Base-by-base conservation (phyloP, 2,329 filamentous ascomycete species). In the Calonectria ilicicola region DNA sequence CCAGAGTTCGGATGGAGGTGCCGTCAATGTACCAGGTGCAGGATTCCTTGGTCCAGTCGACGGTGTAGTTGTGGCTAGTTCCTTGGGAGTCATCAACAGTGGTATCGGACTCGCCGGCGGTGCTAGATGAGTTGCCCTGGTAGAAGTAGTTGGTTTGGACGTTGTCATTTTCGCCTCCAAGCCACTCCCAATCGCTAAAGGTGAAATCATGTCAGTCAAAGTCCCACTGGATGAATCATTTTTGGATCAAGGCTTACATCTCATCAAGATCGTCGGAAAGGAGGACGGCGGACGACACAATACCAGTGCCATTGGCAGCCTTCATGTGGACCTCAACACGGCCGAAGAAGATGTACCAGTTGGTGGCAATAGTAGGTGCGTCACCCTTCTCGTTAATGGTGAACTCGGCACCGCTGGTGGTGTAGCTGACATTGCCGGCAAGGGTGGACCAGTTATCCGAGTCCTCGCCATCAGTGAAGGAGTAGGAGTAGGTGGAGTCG, bases 131-230 rank as follows among this genome's bases (percentile, higher is more conserved):
- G 84, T 93, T 85, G 73, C 93, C 93, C 86, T 94, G 93, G 85
- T 91, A 90, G 84, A 93, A 94, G 86, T 95, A 97, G 86, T 97
- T 97, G 82, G 91, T 93, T 86, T 98, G 96, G 32, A 96, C 95
- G 82, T 96, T 88, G 38, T 87, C 84, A 76, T 88, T 85, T 80
- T 94, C 90, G 68, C 91, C 92, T 72, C 96, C 96, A 68, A 98
- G 89, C 93, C 94, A 95, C 81, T 96, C 94, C 91, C 93, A 95
- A 81, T 96, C 94, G 73, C 70, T 75, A 9, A 3, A 40, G 17
- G 17, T 27, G n/a, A 15, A 47, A 23, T 47, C 26, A 32, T 29
- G 49, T 53, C 49, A 53, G 49, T 53, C 23, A 12, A 17, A 29
- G 17, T 6, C n/a, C 26, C 44, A 53, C 23, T 10, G n/a, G 42